Evolutionary conservation across 345 rosid species (phyloP), one percentile per base, ranked within the genome.

Genomic region (Gossypium raimondii): DNA sequence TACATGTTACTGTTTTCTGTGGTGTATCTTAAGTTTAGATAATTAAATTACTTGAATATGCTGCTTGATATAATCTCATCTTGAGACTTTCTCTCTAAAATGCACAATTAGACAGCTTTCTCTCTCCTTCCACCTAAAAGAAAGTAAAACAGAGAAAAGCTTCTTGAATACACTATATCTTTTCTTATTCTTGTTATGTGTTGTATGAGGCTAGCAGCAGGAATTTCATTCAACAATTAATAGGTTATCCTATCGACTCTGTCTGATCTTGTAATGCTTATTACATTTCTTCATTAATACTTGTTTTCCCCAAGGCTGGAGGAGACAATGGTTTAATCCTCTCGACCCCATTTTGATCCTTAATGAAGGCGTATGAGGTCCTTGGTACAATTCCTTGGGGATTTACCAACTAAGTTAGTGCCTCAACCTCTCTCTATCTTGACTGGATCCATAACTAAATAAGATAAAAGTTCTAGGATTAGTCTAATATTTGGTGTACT

Each of bases 1-100:
- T 38, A 24, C 17, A 14, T 16, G 13, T 70, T 7, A 52, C 34
- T 69, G 45, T 51, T 48, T 4, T 53, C 10, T 10, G 2, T 52
- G 56, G 5, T 53, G 48, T 70, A 70, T 51, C 48, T 53, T 70
- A 25, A 52, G 48, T 70, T 70, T 53, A 12, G 48, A 52, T 70
- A 2, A 6, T 10, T 70, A 70, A 70, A 52, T 18, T 29, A 20
- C 13, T 29, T n/a, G 48, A 24, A 51, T 27, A 29, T 70, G 73
- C 53, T 24, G 38, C 57, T 67, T 67, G 57, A 22, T 47, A 24
- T 67, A 7, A 6, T 67, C 11, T 20, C 52, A 67, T 48, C 24
- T 7, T 25, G 9, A 11, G 14, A 43, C 52, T 3, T 38, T 47
- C 48, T 34, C 20, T 29, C 22, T 29, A 29, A 34, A 4, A 27